Base-by-base conservation (phyloP, 108 stramenopile genomes). In the Schizochytrium sp. region DNA sequence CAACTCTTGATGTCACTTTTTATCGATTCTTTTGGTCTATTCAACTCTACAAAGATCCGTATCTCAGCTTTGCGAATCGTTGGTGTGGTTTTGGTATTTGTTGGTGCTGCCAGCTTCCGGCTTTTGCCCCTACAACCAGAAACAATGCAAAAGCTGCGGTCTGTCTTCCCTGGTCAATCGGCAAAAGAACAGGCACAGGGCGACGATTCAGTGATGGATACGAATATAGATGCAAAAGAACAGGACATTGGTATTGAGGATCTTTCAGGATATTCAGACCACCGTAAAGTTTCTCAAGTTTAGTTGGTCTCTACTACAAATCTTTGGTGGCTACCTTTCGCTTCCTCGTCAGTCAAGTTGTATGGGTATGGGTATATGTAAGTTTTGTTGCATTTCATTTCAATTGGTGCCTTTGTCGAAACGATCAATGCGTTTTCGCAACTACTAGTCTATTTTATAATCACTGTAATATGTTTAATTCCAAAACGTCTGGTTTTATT, bases 1-100 rank as follows among this genome's bases (percentile, higher is more conserved):
- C 76, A 83, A 53, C 76, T 83, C 76, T 55, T 55, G n/a, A 83
- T 83, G 76, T 83, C 76, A 0, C 53, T 83, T 38, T 55, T 83
- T 49, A 83, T 83, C 47, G 76, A 83, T 28, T 7, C 5, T 40
- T 55, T 83, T 10, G 76, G 76, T 10, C 76, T 83, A 10, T 83
- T 83, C 47, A 40, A 17, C n/a, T 83, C 76, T 53, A 42, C 12
- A n/a, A 12, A 10, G 2, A 42, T 83, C 5, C 28, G 50, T n/a
- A 40, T 50, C 5, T 19, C 76, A 10, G 45, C 53, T 8, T 19
- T 55, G 76, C 76, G 76, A n/a, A 55, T 83, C 15, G 76, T 83
- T 0, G 76, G 76, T 53, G 76, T 83, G 10, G 76, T 83, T 1
- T 2, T 83, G 2, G 76, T 83, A 15, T 83, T 83, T 55, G 47